phyloP scores from a whole-genome alignment of 768 basidiomycete species.

The Calvatia gigantea region DNA sequence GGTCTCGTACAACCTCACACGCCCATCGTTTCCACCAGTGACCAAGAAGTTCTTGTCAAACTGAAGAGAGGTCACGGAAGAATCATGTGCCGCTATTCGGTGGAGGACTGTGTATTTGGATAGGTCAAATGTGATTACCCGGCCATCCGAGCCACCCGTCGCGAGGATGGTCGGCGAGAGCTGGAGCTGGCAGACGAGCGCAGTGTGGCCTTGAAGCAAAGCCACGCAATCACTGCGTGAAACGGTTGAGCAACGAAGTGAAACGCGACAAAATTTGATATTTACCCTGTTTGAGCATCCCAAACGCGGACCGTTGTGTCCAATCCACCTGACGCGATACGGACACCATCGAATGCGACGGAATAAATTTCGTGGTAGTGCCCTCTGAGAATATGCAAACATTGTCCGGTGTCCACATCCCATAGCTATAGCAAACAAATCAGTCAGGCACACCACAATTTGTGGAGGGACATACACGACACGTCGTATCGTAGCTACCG shows the following conservation, averaged over 20 bases:
- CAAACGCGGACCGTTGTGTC: slow-evolving; percentile 94
- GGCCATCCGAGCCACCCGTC: slow-evolving; percentile 87
- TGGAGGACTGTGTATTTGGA: slow-evolving; percentile 41
- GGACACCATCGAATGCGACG: slow-evolving; percentile 83
- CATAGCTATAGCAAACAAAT: slow-evolving; percentile 54
- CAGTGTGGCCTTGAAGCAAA: slow-evolving; percentile 86
- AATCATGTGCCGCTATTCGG: slow-evolving; percentile 85
- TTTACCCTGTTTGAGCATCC: slow-evolving; percentile 83
- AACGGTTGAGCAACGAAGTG: slow-evolving; percentile 1
- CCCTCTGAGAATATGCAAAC: slow-evolving; percentile 75
- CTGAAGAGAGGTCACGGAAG: slow-evolving; percentile 83
- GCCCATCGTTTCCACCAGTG: slow-evolving; percentile 82
- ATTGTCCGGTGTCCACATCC: slow-evolving; percentile 88
- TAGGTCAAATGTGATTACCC: slow-evolving; percentile 45
- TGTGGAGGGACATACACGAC: slow-evolving; percentile 51
- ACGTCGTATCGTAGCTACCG: slow-evolving; percentile 91
- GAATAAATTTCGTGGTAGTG: slow-evolving; percentile 90
- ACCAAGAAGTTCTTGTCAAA: slow-evolving; percentile 81
- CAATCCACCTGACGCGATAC: slow-evolving; percentile 82
- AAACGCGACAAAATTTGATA: slow-evolving; percentile 4
- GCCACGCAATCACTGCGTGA: slow-evolving; percentile 68
- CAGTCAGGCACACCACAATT: slow-evolving; percentile 6
- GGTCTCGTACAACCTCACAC: slow-evolving; percentile 71
- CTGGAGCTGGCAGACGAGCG: slow-evolving; percentile 89
- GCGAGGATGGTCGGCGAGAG: slow-evolving; percentile 65